Conservation (phyloP, 352 stramenopile species). For the Hyphochytrium catenoides region DNA sequence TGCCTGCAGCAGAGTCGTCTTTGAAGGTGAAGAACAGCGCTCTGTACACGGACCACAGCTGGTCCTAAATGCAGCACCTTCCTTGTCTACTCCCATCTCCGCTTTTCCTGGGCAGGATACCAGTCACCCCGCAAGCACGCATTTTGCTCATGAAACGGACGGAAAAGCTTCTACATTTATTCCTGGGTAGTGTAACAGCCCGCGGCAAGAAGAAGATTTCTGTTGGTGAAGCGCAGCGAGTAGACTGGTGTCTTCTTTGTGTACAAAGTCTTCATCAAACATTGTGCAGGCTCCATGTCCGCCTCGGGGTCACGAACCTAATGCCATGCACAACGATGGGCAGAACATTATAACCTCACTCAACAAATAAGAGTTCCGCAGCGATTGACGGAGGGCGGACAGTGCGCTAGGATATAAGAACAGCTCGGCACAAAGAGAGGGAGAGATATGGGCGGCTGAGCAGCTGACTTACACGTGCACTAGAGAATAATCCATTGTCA, state of each 20-base stretch:
- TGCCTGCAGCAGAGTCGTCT: too few species aligned
- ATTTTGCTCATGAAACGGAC: too few species aligned
- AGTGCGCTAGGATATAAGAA: not conserved
- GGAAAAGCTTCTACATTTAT: not conserved
- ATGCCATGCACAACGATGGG: not conserved
- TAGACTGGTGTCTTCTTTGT: conserved; percentile 62
- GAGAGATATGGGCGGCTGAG: not conserved
- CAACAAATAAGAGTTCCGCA: not conserved
- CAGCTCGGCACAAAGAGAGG: not conserved
- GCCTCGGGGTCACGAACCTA: not conserved
- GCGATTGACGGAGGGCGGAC: not conserved
- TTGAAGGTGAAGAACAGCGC: too few species aligned
- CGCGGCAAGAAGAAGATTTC: conserved; percentile 44
- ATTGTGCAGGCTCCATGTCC: conserved; percentile 16
- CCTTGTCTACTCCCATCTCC: too few species aligned
- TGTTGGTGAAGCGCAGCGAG: conserved; percentile 42
- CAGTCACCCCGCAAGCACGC: too few species aligned
- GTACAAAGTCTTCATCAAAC: conserved; percentile 49
- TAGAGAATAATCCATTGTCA: conserved; percentile 12
- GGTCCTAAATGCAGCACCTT: too few species aligned
- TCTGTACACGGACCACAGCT: too few species aligned
- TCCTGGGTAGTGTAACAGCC: conserved; percentile 14
- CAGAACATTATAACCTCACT: not conserved
- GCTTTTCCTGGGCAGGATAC: too few species aligned
- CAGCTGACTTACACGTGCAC: conserved; percentile 11